phyloP scores from a whole-genome alignment of 2,329 filamentous ascomycete species.

The Fragosphaeria purpurea region DNA sequence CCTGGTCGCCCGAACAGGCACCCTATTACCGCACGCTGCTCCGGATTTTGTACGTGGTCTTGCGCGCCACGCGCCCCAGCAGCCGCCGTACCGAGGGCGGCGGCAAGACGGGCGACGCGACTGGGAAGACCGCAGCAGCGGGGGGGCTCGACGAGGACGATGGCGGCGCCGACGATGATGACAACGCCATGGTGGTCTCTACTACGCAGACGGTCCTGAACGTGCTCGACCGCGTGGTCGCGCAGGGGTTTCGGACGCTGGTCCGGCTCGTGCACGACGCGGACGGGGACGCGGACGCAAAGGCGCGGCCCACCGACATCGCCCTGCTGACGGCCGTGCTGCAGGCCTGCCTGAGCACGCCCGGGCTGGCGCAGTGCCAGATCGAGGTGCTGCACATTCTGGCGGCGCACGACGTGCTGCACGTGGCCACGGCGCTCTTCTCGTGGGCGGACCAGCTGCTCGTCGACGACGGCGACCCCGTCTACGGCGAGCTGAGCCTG shows the following conservation, averaged over 20 bases:
- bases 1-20: conserved; percentile 41
- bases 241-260: conserved; percentile 70
- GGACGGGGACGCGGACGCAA: conserved; percentile 51
- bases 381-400: conserved; percentile 62
- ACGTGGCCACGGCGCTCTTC: conserved; percentile 77
- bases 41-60: conserved; percentile 72
- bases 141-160: not conserved
- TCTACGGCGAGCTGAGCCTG: conserved; percentile 88
- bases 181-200: conserved; percentile 29
- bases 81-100: not conserved
- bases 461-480: conserved; percentile 56
- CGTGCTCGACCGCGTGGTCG: conserved; percentile 69
- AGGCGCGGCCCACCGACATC: conserved; percentile 68
- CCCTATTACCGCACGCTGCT: conserved; percentile 76
- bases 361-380: conserved; percentile 62
- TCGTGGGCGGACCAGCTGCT: conserved; percentile 86
- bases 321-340: conserved; percentile 79
- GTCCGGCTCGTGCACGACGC: conserved; percentile 75
- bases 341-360: conserved; percentile 71
- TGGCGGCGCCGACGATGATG: conserved; percentile 8
- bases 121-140: not conserved
- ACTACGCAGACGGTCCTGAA: conserved; percentile 60
- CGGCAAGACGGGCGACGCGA: conserved; percentile 11
- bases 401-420: conserved; percentile 60
- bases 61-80: conserved; percentile 52